Evolutionary conservation across 163 green algal species (phyloP).

Genomic region (Coccomyxa subellipsoidea): DNA sequence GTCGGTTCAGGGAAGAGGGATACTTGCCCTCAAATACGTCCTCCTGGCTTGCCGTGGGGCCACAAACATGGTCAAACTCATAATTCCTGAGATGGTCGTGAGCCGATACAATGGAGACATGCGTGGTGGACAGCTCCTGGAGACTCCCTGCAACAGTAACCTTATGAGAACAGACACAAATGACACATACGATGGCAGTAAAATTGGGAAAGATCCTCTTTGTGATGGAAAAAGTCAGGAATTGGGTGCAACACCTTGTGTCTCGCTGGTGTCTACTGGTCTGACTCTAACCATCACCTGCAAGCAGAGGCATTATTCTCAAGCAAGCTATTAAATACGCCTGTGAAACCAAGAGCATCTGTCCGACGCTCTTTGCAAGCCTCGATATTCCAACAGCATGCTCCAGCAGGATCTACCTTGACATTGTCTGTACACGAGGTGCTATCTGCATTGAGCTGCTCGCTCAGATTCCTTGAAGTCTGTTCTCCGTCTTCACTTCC

Average conservation of each 20-base stretch:
- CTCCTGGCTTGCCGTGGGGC: slow-evolving; percentile 51
- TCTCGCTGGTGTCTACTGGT: not conserved
- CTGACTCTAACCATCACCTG: not conserved
- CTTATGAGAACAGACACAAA: not conserved
- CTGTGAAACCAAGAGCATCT: too few species aligned
- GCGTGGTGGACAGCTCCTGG: slow-evolving; percentile 4
- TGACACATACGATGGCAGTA: not conserved
- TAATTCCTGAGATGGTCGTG: slow-evolving; percentile 29
- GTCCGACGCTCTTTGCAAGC: too few species aligned
- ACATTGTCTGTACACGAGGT: not conserved
- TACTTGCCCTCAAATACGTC: slow-evolving; percentile 65
- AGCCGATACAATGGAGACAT: not conserved
- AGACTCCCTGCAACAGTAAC: not conserved
- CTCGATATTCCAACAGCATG: not conserved
- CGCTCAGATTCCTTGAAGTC: not conserved
- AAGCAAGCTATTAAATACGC: not conserved
- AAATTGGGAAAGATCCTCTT: not conserved
- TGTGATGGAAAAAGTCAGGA: not conserved
- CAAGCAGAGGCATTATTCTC: not conserved
- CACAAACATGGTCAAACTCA: slow-evolving; percentile 71
- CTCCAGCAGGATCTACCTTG: not conserved
- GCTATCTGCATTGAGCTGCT: not conserved
- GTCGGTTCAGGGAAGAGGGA: too few species aligned
- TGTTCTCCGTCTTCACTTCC: not conserved
- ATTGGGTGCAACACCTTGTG: not conserved